phyloP scores from a whole-genome alignment of 306 rosid genomes.

The Oemleria cerasiformis region DNA sequence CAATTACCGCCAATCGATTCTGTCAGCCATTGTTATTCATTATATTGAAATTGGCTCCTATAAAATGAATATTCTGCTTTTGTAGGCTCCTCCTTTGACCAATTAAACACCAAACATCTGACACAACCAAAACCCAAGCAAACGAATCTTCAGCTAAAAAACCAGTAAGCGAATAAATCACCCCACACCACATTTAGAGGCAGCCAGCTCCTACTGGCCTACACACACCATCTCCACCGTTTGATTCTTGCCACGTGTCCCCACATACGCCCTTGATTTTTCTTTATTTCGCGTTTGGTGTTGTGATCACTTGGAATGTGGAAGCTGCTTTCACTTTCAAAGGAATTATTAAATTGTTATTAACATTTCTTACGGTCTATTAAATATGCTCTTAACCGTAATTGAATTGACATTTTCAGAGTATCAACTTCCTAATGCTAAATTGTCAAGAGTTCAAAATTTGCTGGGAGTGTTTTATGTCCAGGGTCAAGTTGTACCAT shows the following conservation, averaged over 20 bases:
- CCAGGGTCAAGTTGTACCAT: too few species aligned
- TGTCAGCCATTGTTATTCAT: too few species aligned
- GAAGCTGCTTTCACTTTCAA: slow-evolving; percentile 15
- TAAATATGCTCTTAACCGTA: too few species aligned
- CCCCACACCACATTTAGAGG: slow-evolving; percentile 1
- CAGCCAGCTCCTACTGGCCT: slow-evolving; percentile 7
- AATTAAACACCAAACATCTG: background rate
- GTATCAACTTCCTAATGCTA: too few species aligned
- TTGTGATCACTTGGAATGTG: slow-evolving; percentile 14
- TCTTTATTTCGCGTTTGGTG: slow-evolving; percentile 6
- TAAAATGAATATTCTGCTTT: background rate
- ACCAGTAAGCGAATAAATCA: background rate
- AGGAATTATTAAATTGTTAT: background rate
- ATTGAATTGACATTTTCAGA: too few species aligned
- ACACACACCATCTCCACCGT: slow-evolving; percentile 1
- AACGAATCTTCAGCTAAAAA: background rate
- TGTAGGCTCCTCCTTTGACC: background rate
- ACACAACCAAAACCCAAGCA: slow-evolving; percentile 3
- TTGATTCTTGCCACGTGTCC: slow-evolving; percentile 24
- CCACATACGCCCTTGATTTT: background rate
- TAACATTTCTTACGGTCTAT: background rate
- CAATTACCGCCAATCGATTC: too few species aligned
- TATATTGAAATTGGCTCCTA: too few species aligned
- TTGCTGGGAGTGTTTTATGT: too few species aligned
- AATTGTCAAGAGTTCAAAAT: too few species aligned